These are phyloP conservation scores for Pholiota microspora DNA, from an alignment of 768 basidiomycete genomes.

Conservation along the genomic window DNA sequence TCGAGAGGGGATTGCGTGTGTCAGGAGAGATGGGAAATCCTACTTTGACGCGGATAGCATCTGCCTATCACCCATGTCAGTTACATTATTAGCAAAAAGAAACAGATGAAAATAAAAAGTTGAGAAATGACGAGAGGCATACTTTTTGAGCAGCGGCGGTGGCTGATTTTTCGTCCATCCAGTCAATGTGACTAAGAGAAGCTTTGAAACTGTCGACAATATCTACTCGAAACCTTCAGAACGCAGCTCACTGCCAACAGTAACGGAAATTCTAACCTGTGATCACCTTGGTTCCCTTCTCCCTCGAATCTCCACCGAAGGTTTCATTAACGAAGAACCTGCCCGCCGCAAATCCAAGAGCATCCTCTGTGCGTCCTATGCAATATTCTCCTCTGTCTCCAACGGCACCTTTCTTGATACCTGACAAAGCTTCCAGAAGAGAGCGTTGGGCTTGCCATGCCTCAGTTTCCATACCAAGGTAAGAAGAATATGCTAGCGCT, in stretches of 20 bases:
- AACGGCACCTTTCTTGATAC: constrained; percentile 84
- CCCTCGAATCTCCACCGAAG: constrained; percentile 75
- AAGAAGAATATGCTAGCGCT: constrained; percentile 63
- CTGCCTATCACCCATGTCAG: constrained; percentile 46
- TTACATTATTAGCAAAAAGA: not conserved
- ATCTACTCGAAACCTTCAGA: constrained; percentile 35
- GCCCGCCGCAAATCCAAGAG: constrained; percentile 87
- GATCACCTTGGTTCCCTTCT: constrained; percentile 83
- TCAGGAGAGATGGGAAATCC: constrained; percentile 91
- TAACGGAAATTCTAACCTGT: too few relatives aligned
- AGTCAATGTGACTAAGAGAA: constrained; percentile 70
- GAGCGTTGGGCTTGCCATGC: constrained; percentile 75
- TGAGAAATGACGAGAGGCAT: too few relatives aligned
- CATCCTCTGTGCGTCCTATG: constrained; percentile 63
- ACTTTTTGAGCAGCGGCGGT: constrained; percentile 85
- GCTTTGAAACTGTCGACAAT: constrained; percentile 82
- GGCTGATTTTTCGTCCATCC: constrained; percentile 90
- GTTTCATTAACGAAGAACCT: constrained; percentile 86
- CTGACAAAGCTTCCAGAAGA: constrained; percentile 71
- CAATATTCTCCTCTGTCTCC: constrained; percentile 87
- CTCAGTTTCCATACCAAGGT: constrained; percentile 72
- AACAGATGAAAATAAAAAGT: too few relatives aligned
- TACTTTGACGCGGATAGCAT: constrained; percentile 85
- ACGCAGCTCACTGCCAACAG: too few relatives aligned
- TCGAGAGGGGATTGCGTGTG: constrained; percentile 64